phyloP scores from a whole-genome alignment of 805 yeast genomes.

The Candida hungchunana region DNA sequence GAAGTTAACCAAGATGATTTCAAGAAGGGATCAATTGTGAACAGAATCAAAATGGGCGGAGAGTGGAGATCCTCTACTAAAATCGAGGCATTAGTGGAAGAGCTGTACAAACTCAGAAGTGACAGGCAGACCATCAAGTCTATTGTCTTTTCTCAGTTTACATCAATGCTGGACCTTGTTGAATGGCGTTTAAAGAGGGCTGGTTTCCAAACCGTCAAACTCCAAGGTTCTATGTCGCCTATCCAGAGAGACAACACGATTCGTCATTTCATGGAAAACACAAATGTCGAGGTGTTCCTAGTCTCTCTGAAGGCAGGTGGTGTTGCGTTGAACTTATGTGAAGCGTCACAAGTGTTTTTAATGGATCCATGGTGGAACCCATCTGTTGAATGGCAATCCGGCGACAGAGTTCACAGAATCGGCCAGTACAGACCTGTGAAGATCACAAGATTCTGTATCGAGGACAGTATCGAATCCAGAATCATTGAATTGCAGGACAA shows the following conservation, averaged over 20 bases:
- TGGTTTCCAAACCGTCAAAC: conserved; percentile 89
- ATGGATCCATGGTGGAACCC: conserved; percentile 99
- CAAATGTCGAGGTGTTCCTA: conserved; percentile 86
- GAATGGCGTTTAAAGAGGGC: conserved; percentile 96
- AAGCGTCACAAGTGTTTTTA: conserved; percentile 93
- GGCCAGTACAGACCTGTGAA: conserved; percentile 94
- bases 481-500: conserved; percentile 95
- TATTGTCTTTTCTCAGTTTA: conserved; percentile 95
- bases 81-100: conserved; percentile 94
- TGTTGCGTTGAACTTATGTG: conserved; percentile 93
- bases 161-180: conserved; percentile 91
- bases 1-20: conserved; percentile 55
- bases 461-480: conserved; percentile 94
- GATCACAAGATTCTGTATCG: conserved; percentile 89
- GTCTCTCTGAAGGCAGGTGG: conserved; percentile 98
- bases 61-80: conserved; percentile 94
- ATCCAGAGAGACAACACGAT: conserved; percentile 90
- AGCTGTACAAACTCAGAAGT: conserved; percentile 78
- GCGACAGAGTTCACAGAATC: conserved; percentile 96
- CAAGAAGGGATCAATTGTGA: conserved; percentile 70
- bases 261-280: conserved; percentile 86
- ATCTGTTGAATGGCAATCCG: conserved; percentile 96
- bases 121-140: conserved; percentile 88
- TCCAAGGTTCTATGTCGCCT: conserved; percentile 98
- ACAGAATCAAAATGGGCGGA: conserved; percentile 81